Percentiles rank a stretch among this genome's conserved stretches.
phyloP scores from a whole-genome alignment of 1,284 basidiomycete genomes.

The Malassezia slooffiae region DNA sequence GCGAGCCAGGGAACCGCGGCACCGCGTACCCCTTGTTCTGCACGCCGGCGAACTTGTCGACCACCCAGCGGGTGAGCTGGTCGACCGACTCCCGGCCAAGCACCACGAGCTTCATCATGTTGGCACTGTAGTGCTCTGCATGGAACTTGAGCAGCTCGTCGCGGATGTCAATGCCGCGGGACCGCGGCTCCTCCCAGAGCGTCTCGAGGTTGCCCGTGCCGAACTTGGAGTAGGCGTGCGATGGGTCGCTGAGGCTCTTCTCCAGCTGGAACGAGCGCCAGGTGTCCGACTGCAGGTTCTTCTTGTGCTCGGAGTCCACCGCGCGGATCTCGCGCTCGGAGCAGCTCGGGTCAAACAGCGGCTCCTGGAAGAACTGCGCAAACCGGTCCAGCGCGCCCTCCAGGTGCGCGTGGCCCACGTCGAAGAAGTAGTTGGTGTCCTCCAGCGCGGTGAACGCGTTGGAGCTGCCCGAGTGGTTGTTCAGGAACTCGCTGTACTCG shows the following conservation, averaged over 20 bases:
- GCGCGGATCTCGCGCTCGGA: slow-evolving; percentile 90
- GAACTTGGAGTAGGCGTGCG: slow-evolving; percentile 86
- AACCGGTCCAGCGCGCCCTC: slow-evolving; percentile 78
- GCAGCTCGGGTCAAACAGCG: slow-evolving; percentile 79
- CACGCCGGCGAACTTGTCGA: slow-evolving; percentile 66
- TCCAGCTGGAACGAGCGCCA: slow-evolving; percentile 97
- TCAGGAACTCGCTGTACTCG: slow-evolving; percentile 58
- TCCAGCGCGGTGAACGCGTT: slow-evolving; percentile 90
- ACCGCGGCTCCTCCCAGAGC: slow-evolving; percentile 56
- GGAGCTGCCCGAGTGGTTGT: slow-evolving; percentile 78
- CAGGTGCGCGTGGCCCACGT: slow-evolving; percentile 74
- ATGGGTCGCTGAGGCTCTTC: slow-evolving; percentile 65
- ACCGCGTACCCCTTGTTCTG: slow-evolving; percentile 58
- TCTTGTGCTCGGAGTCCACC: slow-evolving; percentile 96
- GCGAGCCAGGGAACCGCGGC: slow-evolving; percentile 66
- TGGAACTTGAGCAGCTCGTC: slow-evolving; percentile 91
- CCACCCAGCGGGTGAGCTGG: slow-evolving; percentile 61
- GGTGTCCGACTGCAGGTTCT: slow-evolving; percentile 86
- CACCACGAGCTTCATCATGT: slow-evolving; percentile 82
- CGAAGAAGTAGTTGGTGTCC: slow-evolving; percentile 89
- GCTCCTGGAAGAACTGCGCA: slow-evolving; percentile 84
- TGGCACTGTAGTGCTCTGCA: slow-evolving; percentile 80
- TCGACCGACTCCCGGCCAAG: slow-evolving; percentile 80
- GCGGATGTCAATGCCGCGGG: slow-evolving; percentile 69
- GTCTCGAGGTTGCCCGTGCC: slow-evolving; percentile 81